These are phyloP conservation scores for Ascochyta pisi DNA, from an alignment of 2,329 filamentous ascomycete species.

Conservation along the genomic window DNA sequence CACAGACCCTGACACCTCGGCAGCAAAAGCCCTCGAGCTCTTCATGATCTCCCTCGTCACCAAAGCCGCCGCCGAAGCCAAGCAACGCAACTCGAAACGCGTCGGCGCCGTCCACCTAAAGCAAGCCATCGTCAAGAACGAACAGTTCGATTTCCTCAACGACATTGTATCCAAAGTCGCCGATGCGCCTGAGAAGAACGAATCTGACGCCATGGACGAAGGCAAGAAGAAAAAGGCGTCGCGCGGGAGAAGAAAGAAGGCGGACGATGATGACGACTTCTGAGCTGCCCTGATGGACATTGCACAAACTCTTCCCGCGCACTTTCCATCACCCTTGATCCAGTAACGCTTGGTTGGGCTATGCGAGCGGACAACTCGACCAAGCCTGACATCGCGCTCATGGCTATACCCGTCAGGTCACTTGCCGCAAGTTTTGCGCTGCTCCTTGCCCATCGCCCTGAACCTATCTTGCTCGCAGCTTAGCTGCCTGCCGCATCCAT, in stretches of 20 bases:
- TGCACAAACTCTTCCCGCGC: background rate
- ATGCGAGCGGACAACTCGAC: background rate
- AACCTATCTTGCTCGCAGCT: background rate
- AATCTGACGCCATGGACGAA: slow-evolving; percentile 52
- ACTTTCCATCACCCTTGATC: background rate
- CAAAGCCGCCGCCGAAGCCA: slow-evolving; percentile 84
- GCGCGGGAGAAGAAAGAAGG: slow-evolving; percentile 48
- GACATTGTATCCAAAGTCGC: slow-evolving; percentile 90
- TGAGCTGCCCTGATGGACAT: slow-evolving; percentile 19
- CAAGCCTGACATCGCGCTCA: background rate
- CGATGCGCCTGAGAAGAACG: slow-evolving; percentile 63
- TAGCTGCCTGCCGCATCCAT: background rate
- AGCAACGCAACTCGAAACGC: slow-evolving; percentile 82
- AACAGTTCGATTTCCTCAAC: slow-evolving; percentile 91
- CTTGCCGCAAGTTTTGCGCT: background rate
- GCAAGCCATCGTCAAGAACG: slow-evolving; percentile 83
- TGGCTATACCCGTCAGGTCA: background rate
- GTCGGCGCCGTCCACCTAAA: slow-evolving; percentile 92
- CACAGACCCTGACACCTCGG: slow-evolving; percentile 14
- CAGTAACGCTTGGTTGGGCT: background rate
- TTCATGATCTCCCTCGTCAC: slow-evolving; percentile 97
- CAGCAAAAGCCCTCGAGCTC: slow-evolving; percentile 90
- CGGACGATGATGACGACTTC: slow-evolving; percentile 48
- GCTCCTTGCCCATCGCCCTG: background rate
- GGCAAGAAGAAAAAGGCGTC: slow-evolving; percentile 54